These are phyloP conservation scores for Cyclotella choctawhatcheeana DNA, from an alignment of 108 stramenopile genomes.

Conservation along the genomic window DNA sequence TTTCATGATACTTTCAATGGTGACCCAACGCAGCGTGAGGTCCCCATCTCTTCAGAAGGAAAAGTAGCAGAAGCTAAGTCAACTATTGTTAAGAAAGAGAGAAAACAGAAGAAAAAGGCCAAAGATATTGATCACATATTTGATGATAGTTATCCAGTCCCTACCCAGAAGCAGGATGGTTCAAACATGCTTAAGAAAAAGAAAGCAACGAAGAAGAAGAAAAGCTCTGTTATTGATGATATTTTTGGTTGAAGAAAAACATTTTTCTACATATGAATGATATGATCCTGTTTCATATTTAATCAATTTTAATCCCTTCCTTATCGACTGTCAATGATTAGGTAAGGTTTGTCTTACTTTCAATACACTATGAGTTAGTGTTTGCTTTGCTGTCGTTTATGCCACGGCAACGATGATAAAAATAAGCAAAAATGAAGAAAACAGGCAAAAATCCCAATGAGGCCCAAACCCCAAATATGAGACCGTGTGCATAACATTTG, in stretches of 20 bases:
- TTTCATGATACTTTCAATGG: background rate
- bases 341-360: too few relatives aligned
- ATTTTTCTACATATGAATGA: too few relatives aligned
- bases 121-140: slow-evolving; percentile 1
- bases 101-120: background rate
- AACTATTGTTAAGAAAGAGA: background rate
- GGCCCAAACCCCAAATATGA: too few relatives aligned
- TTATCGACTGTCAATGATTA: too few relatives aligned
- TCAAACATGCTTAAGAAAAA: background rate
- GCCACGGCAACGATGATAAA: too few relatives aligned
- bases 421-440: too few relatives aligned
- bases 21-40: background rate
- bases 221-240: slow-evolving; percentile 43
- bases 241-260: slow-evolving; percentile 32
- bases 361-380: too few relatives aligned
- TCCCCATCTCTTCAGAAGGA: background rate
- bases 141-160: background rate
- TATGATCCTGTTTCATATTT: too few relatives aligned
- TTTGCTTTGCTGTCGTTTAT: too few relatives aligned
- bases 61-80: background rate
- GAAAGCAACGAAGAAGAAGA: slow-evolving; percentile 10
- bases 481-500: too few relatives aligned
- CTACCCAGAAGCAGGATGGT: background rate
- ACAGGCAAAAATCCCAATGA: too few relatives aligned
- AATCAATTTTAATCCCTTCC: too few relatives aligned